Evolutionary conservation across 192 early-diverging fungal species (phyloP).

Genomic region (Coemansia sp.): DNA sequence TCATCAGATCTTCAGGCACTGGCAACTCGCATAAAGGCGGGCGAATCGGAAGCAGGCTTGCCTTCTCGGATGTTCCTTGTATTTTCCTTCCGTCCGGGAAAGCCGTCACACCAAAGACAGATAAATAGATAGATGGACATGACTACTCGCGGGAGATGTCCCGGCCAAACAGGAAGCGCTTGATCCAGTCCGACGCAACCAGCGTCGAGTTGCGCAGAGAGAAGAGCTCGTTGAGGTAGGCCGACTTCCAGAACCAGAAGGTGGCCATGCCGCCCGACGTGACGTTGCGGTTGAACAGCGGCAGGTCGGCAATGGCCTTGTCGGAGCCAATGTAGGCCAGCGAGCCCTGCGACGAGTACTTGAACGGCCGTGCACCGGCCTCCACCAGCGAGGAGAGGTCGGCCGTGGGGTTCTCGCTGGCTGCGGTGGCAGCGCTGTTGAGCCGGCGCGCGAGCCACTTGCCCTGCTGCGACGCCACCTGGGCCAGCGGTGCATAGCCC

Average conservation of each 20-base stretch:
- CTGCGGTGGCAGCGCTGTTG: constrained; percentile 25
- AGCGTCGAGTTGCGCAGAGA: constrained; percentile 74
- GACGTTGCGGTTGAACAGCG: constrained; percentile 62
- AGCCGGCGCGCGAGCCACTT: constrained; percentile 74
- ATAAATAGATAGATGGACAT: no score
- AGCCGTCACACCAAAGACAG: no score
- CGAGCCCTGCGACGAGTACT: constrained; percentile 81
- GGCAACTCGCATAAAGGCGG: no score
- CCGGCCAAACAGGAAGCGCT: constrained; percentile 84
- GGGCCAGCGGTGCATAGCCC: constrained; percentile 74
- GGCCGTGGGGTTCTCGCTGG: background rate
- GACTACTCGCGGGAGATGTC: constrained; percentile 89
- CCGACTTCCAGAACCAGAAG: constrained; percentile 74
- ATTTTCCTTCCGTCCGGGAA: no score
- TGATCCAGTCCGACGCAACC: constrained; percentile 88
- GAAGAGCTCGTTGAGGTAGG: constrained; percentile 73
- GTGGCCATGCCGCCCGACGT: constrained; percentile 62
- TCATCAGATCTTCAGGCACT: no score
- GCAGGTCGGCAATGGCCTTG: constrained; percentile 92
- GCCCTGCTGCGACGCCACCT: constrained; percentile 87
- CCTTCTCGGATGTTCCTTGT: no score
- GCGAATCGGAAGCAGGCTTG: no score
- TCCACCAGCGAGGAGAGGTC: constrained; percentile 29
- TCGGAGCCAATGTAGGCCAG: constrained; percentile 92
- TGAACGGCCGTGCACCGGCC: constrained; percentile 53